These are phyloP conservation scores for Amphicarpaea edgeworthii DNA, from an alignment of 306 rosid genomes.

Conservation along the genomic window DNA sequence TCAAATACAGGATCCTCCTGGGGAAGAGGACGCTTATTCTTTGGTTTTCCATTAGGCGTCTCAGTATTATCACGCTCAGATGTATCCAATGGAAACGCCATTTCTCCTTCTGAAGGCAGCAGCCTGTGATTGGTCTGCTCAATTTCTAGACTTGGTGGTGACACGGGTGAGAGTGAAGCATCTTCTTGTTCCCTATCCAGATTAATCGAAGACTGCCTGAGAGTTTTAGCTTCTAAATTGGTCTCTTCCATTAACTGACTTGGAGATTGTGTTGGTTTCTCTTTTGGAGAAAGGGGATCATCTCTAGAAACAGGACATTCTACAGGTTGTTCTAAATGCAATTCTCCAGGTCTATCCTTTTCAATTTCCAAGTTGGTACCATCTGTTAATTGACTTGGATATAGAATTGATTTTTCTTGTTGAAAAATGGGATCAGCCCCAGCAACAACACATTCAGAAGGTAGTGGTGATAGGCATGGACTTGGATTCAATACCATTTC, in stretches of 20 bases:
- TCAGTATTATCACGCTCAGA: constrained; percentile 51
- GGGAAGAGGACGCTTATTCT: constrained; percentile 73
- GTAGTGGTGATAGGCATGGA: constrained; percentile 48
- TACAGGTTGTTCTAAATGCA: constrained; percentile 36
- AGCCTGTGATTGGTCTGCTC: constrained; percentile 54
- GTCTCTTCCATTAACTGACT: constrained; percentile 49
- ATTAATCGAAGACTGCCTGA: constrained; percentile 46
- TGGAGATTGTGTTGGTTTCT: constrained; percentile 43
- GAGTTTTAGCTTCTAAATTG: constrained; percentile 50
- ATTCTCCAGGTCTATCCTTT: constrained; percentile 35
- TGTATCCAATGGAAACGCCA: constrained; percentile 49
- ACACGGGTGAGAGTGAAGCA: constrained; percentile 43
- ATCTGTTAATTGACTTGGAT: constrained; percentile 44
- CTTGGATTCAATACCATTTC: constrained; percentile 51
- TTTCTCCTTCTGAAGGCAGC: constrained; percentile 56
- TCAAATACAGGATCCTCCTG: constrained; percentile 73
- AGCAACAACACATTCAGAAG: constrained; percentile 39
- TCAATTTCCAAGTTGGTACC: constrained; percentile 35
- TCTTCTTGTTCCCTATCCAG: constrained; percentile 52
- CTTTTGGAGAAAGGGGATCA: constrained; percentile 47
- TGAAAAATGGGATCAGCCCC: constrained; percentile 43
- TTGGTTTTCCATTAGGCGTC: constrained; percentile 60
- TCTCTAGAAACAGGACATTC: constrained; percentile 42
- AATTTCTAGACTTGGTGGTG: constrained; percentile 47
- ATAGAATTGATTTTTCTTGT: constrained; percentile 33